phyloP scores from a whole-genome alignment of 2,329 filamentous ascomycete genomes.

The Diaporthe sp. region DNA sequence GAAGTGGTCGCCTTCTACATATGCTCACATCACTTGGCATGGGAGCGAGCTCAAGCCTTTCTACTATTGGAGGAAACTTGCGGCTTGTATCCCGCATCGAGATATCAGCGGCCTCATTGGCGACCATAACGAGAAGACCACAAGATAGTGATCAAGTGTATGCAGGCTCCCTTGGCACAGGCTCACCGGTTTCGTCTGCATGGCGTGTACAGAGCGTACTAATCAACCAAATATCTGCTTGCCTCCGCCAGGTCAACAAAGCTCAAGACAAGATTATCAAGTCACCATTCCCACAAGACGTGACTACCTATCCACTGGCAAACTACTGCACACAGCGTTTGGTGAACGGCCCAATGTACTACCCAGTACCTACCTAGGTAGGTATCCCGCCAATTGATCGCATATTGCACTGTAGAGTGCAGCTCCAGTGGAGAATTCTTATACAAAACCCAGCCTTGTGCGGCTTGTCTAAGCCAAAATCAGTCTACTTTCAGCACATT shows the following conservation, averaged over 20 bases:
- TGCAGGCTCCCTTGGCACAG: background rate
- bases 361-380: background rate
- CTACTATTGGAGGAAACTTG: background rate
- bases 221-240: background rate
- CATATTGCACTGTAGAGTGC: background rate
- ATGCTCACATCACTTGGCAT: background rate
- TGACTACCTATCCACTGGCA: background rate
- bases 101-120: background rate
- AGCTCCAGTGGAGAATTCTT: background rate
- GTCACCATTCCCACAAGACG: background rate
- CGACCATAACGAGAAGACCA: background rate
- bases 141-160: background rate
- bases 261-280: background rate
- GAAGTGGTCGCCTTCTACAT: background rate
- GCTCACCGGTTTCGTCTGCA: background rate
- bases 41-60: background rate
- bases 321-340: background rate
- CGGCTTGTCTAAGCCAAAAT: background rate
- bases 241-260: background rate
- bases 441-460: background rate
- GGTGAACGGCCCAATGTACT: background rate
- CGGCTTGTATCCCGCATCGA: background rate
- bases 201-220: background rate
- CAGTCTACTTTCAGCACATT: background rate
- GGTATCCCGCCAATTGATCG: rapidly evolving